phyloP scores from a whole-genome alignment of 2,329 filamentous ascomycete species.

The Calonectria hongkongensis region DNA sequence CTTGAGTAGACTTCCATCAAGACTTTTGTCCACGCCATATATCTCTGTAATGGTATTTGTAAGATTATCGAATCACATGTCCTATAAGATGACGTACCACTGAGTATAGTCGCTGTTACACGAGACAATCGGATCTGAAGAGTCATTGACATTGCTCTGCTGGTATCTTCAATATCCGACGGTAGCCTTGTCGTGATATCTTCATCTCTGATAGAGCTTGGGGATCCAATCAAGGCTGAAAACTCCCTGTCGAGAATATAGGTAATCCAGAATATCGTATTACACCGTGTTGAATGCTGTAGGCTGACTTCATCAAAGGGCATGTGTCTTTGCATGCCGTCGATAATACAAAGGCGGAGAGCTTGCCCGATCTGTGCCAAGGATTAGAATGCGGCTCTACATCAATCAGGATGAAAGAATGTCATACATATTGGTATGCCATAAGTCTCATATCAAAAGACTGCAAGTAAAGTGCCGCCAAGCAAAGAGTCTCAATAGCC shows the following conservation, averaged over 20 bases:
- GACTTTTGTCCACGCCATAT: conserved; percentile 32
- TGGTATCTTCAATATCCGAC: conserved; percentile 8
- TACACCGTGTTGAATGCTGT: conserved; percentile 30
- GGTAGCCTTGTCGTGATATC: conserved; percentile 38
- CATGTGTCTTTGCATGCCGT: conserved; percentile 39
- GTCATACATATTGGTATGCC: conserved; percentile 26
- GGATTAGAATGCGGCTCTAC: background rate
- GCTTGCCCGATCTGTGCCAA: conserved; percentile 31
- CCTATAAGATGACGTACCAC: background rate
- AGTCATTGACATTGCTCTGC: conserved; percentile 7
- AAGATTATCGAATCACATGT: too few species aligned
- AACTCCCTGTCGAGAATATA: conserved; percentile 39
- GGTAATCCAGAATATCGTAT: conserved; percentile 31
- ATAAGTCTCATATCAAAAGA: conserved; percentile 25
- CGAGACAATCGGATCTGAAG: conserved; percentile 22
- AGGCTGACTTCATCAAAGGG: conserved; percentile 23
- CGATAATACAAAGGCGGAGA: conserved; percentile 27
- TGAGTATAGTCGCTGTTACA: conserved; percentile 16
- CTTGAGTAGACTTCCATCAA: conserved; percentile 29
- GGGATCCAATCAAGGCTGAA: conserved; percentile 27
- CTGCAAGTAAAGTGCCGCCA: conserved; percentile 14
- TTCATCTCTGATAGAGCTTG: conserved; percentile 35
- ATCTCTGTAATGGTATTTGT: background rate
- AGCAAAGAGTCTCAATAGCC: background rate
- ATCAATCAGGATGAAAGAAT: background rate